Conservation (phyloP, 2,329 filamentous ascomycete genomes). For the Diaporthe citrichinensis region DNA sequence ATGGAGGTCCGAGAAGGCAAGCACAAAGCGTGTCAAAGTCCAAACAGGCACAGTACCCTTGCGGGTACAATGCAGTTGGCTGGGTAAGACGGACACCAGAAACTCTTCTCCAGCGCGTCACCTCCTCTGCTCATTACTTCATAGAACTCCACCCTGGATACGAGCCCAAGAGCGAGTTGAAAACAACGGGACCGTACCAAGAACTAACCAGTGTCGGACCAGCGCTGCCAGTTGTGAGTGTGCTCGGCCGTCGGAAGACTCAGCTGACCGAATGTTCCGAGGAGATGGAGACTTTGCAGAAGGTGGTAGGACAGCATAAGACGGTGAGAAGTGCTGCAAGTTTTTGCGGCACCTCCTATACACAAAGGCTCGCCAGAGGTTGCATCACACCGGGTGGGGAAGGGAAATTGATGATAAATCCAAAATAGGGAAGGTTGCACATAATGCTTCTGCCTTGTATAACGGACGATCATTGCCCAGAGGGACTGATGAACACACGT, state of each 20-base stretch:
- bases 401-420: conserved; percentile 2
- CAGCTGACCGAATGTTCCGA: conserved; percentile 25
- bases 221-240: conserved; percentile 4
- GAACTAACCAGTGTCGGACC: conserved; percentile 24
- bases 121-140: not conserved
- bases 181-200: conserved; percentile 1
- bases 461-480: conserved; percentile 1
- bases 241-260: conserved; percentile 1
- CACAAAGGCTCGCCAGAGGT: not conserved
- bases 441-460: conserved; percentile 4
- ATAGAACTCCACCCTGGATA: not conserved
- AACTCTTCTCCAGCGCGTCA: no score
- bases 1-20: not conserved
- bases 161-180: not conserved
- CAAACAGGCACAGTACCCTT: not conserved
- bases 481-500: conserved; percentile 12
- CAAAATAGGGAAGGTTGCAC: not conserved
- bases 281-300: not conserved
- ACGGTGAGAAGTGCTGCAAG: conserved; percentile 12
- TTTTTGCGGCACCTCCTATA: conserved; percentile 14
- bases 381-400: conserved; percentile 14
- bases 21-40: not conserved
- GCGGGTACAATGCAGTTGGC: not conserved
- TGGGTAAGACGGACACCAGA: not conserved
- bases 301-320: conserved; percentile 31